Evolutionary conservation across 306 rosid genomes (phyloP).

Genomic region (Bauhinia variegata): DNA sequence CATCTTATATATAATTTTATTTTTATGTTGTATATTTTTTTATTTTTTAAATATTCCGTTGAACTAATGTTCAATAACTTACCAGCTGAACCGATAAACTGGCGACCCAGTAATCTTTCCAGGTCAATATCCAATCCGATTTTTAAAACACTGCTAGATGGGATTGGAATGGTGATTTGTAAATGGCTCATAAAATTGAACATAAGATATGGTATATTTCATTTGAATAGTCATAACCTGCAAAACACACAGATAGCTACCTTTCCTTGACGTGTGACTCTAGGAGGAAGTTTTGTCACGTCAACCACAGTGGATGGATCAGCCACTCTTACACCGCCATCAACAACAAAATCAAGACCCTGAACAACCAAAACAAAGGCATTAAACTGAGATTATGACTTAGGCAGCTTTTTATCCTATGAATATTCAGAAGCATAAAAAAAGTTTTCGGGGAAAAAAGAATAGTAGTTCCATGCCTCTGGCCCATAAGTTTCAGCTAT

Average conservation of each 20-base stretch:
- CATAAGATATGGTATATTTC: background rate
- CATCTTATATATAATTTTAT: no score
- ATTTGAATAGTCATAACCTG: background rate
- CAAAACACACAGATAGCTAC: constrained; percentile 43
- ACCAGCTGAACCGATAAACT: no score
- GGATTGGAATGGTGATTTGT: background rate
- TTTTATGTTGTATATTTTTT: no score
- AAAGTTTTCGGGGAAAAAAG: no score
- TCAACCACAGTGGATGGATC: constrained; percentile 95
- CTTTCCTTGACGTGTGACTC: constrained; percentile 85
- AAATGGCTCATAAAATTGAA: background rate
- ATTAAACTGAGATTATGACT: background rate
- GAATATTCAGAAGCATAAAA: background rate
- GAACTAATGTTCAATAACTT: no score
- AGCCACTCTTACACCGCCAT: constrained; percentile 88
- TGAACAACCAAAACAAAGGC: constrained; percentile 38
- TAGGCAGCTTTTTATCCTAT: background rate
- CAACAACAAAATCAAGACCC: constrained; percentile 97
- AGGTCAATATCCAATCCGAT: no score
- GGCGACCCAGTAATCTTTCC: no score
- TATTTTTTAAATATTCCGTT: no score
- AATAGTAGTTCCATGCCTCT: constrained; percentile 61
- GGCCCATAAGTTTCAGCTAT: constrained; percentile 87
- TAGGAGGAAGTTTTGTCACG: constrained; percentile 80
- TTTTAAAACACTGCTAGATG: no score